These are phyloP conservation scores for Lasiodiplodia sp. DNA, from an alignment of 2,329 filamentous ascomycete species.

Conservation along the genomic window DNA sequence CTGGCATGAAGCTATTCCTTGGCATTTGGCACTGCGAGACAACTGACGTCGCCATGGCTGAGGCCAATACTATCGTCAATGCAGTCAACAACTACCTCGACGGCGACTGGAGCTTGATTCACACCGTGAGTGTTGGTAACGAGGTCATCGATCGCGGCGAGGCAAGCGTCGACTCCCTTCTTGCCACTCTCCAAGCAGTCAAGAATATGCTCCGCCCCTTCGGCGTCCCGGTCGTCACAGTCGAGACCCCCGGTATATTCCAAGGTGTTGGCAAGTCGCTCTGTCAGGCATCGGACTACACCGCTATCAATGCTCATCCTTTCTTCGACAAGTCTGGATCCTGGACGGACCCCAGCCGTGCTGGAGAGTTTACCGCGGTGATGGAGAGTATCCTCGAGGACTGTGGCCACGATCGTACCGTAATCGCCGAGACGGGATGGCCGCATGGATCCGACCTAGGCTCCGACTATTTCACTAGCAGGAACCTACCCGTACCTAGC, in stretches of 20 bases:
- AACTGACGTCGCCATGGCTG: conserved; percentile 46
- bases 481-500: conserved; percentile 73
- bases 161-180: conserved; percentile 59
- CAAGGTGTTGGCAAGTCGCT: conserved; percentile 65
- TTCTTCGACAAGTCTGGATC: conserved; percentile 70
- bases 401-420: conserved; percentile 65
- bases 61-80: conserved; percentile 67
- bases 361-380: conserved; percentile 71
- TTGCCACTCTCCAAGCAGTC: conserved; percentile 64
- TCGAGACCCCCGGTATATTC: conserved; percentile 78
- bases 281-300: conserved; percentile 78
- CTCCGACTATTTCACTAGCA: conserved; percentile 49
- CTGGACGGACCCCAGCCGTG: conserved; percentile 56
- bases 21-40: conserved; percentile 70
- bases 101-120: conserved; percentile 72
- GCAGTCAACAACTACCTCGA: conserved; percentile 51
- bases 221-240: conserved; percentile 75
- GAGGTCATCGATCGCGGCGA: conserved; percentile 70
- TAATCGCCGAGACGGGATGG: conserved; percentile 88
- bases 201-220: conserved; percentile 69
- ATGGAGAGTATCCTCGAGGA: conserved; percentile 60
- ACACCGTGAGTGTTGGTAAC: conserved; percentile 80
- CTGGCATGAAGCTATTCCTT: conserved; percentile 72
- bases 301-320: conserved; percentile 81
- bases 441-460: conserved; percentile 67